These are phyloP conservation scores for Ophiostoma fasciatum DNA, from an alignment of 2,329 filamentous ascomycete species.

Conservation along the genomic window DNA sequence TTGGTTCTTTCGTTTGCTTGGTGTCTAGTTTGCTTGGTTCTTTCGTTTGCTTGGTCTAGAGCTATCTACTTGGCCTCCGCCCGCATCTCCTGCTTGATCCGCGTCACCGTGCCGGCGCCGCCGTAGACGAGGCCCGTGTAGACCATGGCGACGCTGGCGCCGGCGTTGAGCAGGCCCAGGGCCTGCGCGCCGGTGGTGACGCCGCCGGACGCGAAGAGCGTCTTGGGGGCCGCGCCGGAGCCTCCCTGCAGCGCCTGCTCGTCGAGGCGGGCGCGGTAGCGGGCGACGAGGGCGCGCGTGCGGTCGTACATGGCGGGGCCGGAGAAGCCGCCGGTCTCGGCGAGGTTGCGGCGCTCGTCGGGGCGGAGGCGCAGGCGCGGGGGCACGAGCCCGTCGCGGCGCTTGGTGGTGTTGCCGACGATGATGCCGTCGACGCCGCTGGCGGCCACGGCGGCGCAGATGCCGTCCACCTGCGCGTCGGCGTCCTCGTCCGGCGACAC, in stretches of 20 bases:
- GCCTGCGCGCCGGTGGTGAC: constrained; percentile 83
- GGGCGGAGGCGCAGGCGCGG: constrained; percentile 47
- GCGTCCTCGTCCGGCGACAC: constrained; percentile 91
- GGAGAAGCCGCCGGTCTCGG: constrained; percentile 77
- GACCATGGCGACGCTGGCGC: constrained; percentile 79
- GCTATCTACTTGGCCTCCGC: constrained; percentile 11
- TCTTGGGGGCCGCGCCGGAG: constrained; percentile 35
- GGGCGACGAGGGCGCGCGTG: constrained; percentile 62
- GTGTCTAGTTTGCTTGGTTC: too few species aligned
- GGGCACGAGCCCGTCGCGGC: constrained; percentile 56
- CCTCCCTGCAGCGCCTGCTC: constrained; percentile 18
- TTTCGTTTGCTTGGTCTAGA: too few species aligned
- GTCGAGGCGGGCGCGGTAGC: constrained; percentile 60
- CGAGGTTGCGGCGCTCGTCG: constrained; percentile 52
- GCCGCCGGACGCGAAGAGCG: constrained; percentile 86
- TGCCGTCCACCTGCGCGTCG: constrained; percentile 69
- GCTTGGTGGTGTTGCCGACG: constrained; percentile 92
- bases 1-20: too few species aligned
- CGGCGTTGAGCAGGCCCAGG: constrained; percentile 66
- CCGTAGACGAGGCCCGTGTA: constrained; percentile 65
- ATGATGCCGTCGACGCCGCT: constrained; percentile 91
- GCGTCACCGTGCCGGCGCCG: constrained; percentile 47
- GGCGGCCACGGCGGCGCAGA: constrained; percentile 68
- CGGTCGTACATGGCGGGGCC: constrained; percentile 78
- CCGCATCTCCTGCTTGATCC: constrained; percentile 50